Base-by-base conservation (phyloP, 352 stramenopile genomes). In the Phytopythium oedochilum region DNA sequence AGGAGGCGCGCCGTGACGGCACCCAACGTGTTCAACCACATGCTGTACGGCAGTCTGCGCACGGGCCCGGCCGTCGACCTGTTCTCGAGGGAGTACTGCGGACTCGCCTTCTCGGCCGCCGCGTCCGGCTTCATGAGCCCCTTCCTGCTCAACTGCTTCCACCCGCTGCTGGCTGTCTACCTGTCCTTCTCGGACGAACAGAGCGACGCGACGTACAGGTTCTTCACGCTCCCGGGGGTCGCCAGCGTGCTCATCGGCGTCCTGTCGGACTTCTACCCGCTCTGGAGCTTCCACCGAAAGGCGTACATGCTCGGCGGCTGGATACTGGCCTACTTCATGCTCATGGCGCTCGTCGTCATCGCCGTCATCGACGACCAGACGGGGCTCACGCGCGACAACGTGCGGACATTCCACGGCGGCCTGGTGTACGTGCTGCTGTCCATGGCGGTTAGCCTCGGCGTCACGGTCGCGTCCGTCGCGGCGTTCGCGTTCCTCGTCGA, bases 241-340 rank as follows among this genome's bases (percentile, higher is more conserved):
- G 38, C 75, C 36, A 89, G 77, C 61, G 85, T 92, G 50, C 83
- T 92, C 40, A 88, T 92, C 56, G 82, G 82, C 12, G 47, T 88
- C 18, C 28, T 88, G n/a, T 92, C 82, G 2, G 82, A 92, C 60
- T 89, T 87, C 35, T 92, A 88, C 45, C 82, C 82, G 59, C 65
- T 92, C 14, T 84, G 76, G 70, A 80, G 57, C 45, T 82, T 89
- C 25, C 78, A 89, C 20, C 78, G 82, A 26, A 92, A 92, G 64
- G 78, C 77, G 22, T 92, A 89, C 63, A 89, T 92, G 63, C 57
- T 89, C 22, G 71, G 75, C 39, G 81, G 78, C 9, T 92, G 78
- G 81, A 68, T 87, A 18, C 72, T 83, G 34, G 77, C 78, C 18
- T 92, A 89, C 57, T 55, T 87, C 29, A 73, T 76, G 38, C 53